Conservation (phyloP, 352 stramenopile genomes). For the Ophiocytium majus region DNA sequence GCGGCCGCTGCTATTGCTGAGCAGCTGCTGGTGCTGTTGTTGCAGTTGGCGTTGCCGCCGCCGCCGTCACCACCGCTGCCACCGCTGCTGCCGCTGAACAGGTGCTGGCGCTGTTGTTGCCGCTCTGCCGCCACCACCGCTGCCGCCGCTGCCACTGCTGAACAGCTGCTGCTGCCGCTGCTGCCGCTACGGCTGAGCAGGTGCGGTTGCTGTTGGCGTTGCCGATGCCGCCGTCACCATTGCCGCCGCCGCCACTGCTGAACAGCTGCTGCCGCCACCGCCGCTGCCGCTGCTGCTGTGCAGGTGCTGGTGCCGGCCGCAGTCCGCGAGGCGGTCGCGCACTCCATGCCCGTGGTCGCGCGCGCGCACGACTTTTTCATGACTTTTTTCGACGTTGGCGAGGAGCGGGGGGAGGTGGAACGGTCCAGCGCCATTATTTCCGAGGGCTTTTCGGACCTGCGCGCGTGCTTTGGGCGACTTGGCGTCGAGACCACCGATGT, state of each 20-base stretch:
- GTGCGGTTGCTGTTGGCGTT: constrained; percentile 17
- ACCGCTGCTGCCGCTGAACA: too few species aligned
- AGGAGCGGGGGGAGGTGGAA: neutral
- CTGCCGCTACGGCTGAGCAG: neutral
- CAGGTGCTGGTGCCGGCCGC: constrained; percentile 27
- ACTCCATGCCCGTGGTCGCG: constrained; percentile 42
- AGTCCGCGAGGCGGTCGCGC: constrained; percentile 40
- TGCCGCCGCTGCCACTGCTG: too few species aligned
- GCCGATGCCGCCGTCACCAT: neutral
- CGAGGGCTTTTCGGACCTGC: constrained; percentile 13
- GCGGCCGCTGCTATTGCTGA: too few species aligned
- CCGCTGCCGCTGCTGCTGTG: neutral
- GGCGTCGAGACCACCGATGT: constrained; percentile 14
- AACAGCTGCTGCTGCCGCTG: neutral
- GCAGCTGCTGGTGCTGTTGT: too few species aligned
- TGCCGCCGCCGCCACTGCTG: neutral
- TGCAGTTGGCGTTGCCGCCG: too few species aligned
- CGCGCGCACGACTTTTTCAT: constrained; percentile 51
- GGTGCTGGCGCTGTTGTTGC: too few species aligned
- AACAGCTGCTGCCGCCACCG: constrained; percentile 16
- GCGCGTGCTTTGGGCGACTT: neutral
- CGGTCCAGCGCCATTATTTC: neutral
- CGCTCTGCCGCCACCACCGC: too few species aligned
- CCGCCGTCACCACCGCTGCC: too few species aligned
- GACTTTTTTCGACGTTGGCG: constrained; percentile 33